Percentiles rank a stretch among this genome's conserved stretches.
phyloP scores from a whole-genome alignment of 345 rosid genomes.

The Bruguiera sexangula region DNA sequence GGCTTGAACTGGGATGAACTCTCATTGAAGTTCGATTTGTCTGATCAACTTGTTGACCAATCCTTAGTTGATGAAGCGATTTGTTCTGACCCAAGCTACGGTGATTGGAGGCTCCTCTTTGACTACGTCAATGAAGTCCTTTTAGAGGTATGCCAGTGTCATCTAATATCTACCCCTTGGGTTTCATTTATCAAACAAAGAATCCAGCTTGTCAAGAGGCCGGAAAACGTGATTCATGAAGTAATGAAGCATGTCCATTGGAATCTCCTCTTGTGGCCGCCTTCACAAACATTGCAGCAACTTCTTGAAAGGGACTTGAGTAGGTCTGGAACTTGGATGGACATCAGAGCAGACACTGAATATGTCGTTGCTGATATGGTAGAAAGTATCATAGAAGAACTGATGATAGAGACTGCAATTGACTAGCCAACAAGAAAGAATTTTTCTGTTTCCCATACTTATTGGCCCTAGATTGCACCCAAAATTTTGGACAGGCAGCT shows the following conservation, averaged over 20 bases:
- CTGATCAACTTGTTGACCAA: conserved; percentile 39
- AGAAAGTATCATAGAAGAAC: conserved; percentile 50
- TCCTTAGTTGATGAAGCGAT: conserved; percentile 38
- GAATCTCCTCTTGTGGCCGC: conserved; percentile 25
- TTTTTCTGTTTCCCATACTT: background rate
- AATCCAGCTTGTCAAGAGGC: conserved; percentile 13
- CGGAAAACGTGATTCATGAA: conserved; percentile 33
- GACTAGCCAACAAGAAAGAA: conserved; percentile 23
- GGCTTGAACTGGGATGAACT: conserved; percentile 56
- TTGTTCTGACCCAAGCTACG: conserved; percentile 17
- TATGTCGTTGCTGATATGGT: conserved; percentile 41
- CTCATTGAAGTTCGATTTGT: conserved; percentile 26
- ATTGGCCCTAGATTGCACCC: background rate
- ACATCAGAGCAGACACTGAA: conserved; percentile 42
- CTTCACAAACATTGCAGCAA: conserved; percentile 39
- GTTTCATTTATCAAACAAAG: conserved; percentile 30
- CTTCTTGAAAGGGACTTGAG: conserved; percentile 45
- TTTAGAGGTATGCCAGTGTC: conserved; percentile 32
- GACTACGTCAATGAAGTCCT: conserved; percentile 61
- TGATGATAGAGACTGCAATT: conserved; percentile 35
- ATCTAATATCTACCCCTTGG: conserved; percentile 42
- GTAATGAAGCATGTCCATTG: conserved; percentile 51
- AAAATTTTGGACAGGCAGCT: background rate
- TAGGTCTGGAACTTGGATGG: conserved; percentile 48
- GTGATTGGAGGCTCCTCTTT: conserved; percentile 39